Conservation (phyloP, 179 eudicot species). For the Dionaea muscipula region DNA sequence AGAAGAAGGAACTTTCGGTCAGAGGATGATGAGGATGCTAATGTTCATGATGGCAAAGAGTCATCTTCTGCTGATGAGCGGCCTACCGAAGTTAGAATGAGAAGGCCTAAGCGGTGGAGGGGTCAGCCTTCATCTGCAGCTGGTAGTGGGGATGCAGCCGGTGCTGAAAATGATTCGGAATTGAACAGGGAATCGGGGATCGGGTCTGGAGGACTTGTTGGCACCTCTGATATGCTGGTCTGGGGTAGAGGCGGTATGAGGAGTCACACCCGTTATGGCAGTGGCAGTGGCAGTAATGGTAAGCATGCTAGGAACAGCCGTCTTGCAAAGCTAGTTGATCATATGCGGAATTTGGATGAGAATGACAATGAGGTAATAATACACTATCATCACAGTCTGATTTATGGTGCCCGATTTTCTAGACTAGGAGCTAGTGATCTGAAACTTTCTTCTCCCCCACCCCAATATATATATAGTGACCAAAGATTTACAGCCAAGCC, state of each 20-base stretch:
- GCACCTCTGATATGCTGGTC: constrained; percentile 38
- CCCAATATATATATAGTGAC: too few relatives aligned
- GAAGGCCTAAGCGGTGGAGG: constrained; percentile 39
- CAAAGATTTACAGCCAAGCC: too few relatives aligned
- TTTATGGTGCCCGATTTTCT: background rate
- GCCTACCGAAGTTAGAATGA: constrained; percentile 37
- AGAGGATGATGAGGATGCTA: constrained; percentile 51
- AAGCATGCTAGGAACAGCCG: constrained; percentile 40
- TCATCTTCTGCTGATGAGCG: constrained; percentile 64
- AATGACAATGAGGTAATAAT: constrained; percentile 42
- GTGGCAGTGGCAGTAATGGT: constrained; percentile 28
- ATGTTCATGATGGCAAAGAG: constrained; percentile 40
- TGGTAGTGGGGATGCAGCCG: constrained; percentile 34
- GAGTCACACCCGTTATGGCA: constrained; percentile 48
- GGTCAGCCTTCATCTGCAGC: constrained; percentile 40
- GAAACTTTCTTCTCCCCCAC: background rate
- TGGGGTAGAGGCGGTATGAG: constrained; percentile 70
- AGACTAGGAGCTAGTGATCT: background rate
- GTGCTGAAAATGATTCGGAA: constrained; percentile 44
- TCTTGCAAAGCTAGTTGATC: constrained; percentile 41
- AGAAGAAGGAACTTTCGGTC: constrained; percentile 38
- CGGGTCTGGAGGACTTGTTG: constrained; percentile 27
- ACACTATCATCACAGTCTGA: constrained; percentile 1
- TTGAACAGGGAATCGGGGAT: constrained; percentile 29
- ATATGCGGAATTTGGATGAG: constrained; percentile 35